phyloP scores from a whole-genome alignment of 371 early-diverging fungal genomes.

The Syncephalastrum sp. region DNA sequence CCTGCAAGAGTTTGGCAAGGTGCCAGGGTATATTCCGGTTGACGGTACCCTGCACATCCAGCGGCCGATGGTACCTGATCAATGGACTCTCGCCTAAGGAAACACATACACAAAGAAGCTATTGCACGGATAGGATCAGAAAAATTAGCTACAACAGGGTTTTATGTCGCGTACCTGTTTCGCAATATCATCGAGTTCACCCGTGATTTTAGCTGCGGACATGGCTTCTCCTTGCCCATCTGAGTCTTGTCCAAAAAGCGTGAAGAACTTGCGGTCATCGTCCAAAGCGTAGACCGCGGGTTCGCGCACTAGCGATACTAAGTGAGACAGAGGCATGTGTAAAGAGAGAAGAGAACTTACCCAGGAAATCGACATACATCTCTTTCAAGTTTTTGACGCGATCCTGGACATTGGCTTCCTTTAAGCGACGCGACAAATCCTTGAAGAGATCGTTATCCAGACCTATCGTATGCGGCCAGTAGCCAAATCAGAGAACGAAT shows the following conservation, averaged over 20 bases:
- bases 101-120: conserved; percentile 73
- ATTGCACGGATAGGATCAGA: background rate
- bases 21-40: conserved; percentile 53
- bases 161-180: conserved; percentile 49
- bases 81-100: conserved; percentile 84
- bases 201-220: conserved; percentile 43
- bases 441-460: conserved; percentile 71
- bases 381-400: conserved; percentile 72
- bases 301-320: conserved; percentile 63
- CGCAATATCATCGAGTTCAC: conserved; percentile 66
- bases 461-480: background rate
- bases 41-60: conserved; percentile 68
- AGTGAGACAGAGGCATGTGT: background rate
- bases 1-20: conserved; percentile 54
- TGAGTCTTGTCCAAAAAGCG: conserved; percentile 47
- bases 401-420: conserved; percentile 53
- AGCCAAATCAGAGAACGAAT: background rate
- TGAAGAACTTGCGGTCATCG: conserved; percentile 63
- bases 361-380: conserved; percentile 71
- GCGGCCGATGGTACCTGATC: conserved; percentile 81
- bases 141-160: background rate
- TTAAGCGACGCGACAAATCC: conserved; percentile 47
- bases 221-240: conserved; percentile 26
- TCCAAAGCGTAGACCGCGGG: conserved; percentile 79
- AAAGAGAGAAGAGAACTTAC: conserved; percentile 20